Base-by-base conservation (phyloP, 176 grass and related monocot species). In the Oryza rufipogon region DNA sequence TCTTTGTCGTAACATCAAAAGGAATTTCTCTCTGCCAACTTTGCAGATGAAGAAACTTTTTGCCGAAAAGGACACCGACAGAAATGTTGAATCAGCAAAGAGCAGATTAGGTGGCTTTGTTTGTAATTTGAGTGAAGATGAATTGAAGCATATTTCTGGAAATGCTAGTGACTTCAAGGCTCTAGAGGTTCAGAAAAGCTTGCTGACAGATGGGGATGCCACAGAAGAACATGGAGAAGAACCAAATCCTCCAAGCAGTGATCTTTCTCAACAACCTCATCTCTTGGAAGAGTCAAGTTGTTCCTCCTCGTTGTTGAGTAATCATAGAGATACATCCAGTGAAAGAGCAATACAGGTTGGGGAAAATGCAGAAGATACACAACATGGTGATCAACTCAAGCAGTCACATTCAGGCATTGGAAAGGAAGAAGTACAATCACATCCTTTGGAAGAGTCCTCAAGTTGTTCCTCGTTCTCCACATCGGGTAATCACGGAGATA, bases 11-110 rank as follows among this genome's bases (percentile, higher is more conserved):
- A 91, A 45, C 17, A 86, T 88, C 68, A 93, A 82, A 79, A 93
- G 91, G 60, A 90, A 88, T 84, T 70, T 81, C 30, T 95, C 93
- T 66, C 83, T 95, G 42, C 87, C 96, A 68, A 68, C 81, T 70
- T 83, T 95, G 63, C 66, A 68, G 36, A 68, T 89, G 63, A 78
- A 76, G 58, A 83, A 85, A 78, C 80, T 82, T 45, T 70, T 49
- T 75, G 56, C 26, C 38, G 92, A 91, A 52, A 83, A 83, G 61
- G 85, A 83, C 65, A 81, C 69, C 22, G 88, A 84, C 63, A 71
- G 73, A 68, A 73, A 82, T 39, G 71, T 47, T 81, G 75, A 48
- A 83, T 75, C 88, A 79, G 65, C 63, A 36, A 81, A 78, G 82
- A 90, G 70, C 77, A 85, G 34, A 41, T 70, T 89, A 64, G 73